Conservation (phyloP, 768 basidiomycete genomes). For the Leccinellum albellum region DNA sequence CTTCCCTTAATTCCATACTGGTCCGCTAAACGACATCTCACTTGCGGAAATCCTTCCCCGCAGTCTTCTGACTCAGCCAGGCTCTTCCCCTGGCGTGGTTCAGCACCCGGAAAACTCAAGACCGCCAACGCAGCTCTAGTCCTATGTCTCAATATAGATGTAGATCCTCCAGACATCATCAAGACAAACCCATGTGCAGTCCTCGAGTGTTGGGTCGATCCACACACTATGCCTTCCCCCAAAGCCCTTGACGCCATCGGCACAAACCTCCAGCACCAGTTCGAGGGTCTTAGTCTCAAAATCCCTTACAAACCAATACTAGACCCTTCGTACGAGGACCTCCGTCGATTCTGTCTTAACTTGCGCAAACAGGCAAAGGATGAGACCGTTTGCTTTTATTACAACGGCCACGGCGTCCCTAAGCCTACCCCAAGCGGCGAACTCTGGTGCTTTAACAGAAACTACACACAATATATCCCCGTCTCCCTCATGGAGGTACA, state of each 20-base stretch:
- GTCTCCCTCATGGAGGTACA: conserved; percentile 93
- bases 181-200: conserved; percentile 96
- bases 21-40: conserved; percentile 87
- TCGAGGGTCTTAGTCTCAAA: conserved; percentile 91
- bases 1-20: conserved; percentile 74
- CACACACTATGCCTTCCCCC: conserved; percentile 83
- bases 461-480: conserved; percentile 98
- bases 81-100: conserved; percentile 74
- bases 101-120: conserved; percentile 81
- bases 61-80: conserved; percentile 63
- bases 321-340: conserved; percentile 92
- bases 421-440: conserved; percentile 95
- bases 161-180: conserved; percentile 95
- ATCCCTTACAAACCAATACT: conserved; percentile 92
- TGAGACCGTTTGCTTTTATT: conserved; percentile 93
- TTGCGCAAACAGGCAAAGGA: conserved; percentile 87
- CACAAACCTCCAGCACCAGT: conserved; percentile 89
- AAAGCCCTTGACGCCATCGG: conserved; percentile 95
- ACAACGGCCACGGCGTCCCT: conserved; percentile 98
- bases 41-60: conserved; percentile 81
- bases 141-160: conserved; percentile 93
- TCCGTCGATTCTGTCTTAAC: conserved; percentile 79
- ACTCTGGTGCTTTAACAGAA: conserved; percentile 97
- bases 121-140: conserved; percentile 87
- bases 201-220: conserved; percentile 97